Conservation (phyloP, 2,329 filamentous ascomycete genomes). For the Metarhizium guizhouense region DNA sequence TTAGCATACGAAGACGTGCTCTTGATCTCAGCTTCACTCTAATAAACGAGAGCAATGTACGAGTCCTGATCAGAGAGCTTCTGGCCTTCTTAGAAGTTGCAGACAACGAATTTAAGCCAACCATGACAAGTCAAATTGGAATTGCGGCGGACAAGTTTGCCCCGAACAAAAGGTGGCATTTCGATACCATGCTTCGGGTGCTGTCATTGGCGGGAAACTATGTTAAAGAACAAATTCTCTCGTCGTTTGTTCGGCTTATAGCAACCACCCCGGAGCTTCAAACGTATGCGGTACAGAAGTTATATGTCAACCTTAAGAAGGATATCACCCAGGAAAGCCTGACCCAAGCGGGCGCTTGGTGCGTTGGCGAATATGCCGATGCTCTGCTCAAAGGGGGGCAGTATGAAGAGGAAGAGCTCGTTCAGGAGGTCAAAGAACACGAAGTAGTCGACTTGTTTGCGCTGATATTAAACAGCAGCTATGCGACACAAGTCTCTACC, state of each 20-base stretch:
- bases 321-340: slow-evolving; percentile 97
- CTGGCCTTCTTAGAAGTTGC: slow-evolving; percentile 94
- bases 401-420: slow-evolving; percentile 89
- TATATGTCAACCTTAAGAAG: slow-evolving; percentile 84
- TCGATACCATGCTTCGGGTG: slow-evolving; percentile 94
- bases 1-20: slow-evolving; percentile 92
- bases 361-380: slow-evolving; percentile 95
- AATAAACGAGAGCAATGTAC: slow-evolving; percentile 94
- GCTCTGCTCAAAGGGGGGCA: slow-evolving; percentile 79
- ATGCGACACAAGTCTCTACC: slow-evolving; percentile 80
- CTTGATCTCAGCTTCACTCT: slow-evolving; percentile 95
- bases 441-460: slow-evolving; percentile 91
- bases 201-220: slow-evolving; percentile 91
- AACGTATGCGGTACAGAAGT: slow-evolving; percentile 91
- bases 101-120: slow-evolving; percentile 96
- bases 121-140: slow-evolving; percentile 97
- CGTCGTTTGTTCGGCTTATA: slow-evolving; percentile 91
- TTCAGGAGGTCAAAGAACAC: slow-evolving; percentile 69
- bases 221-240: slow-evolving; percentile 95
- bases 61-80: slow-evolving; percentile 85
- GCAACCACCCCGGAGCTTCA: slow-evolving; percentile 91
- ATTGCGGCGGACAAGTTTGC: slow-evolving; percentile 94
- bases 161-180: slow-evolving; percentile 96
- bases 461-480: slow-evolving; percentile 88
- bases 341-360: slow-evolving; percentile 90